Evolutionary conservation across 2,329 filamentous ascomycete genomes (phyloP).

Genomic region (Pseudogymnoascus sp.): DNA sequence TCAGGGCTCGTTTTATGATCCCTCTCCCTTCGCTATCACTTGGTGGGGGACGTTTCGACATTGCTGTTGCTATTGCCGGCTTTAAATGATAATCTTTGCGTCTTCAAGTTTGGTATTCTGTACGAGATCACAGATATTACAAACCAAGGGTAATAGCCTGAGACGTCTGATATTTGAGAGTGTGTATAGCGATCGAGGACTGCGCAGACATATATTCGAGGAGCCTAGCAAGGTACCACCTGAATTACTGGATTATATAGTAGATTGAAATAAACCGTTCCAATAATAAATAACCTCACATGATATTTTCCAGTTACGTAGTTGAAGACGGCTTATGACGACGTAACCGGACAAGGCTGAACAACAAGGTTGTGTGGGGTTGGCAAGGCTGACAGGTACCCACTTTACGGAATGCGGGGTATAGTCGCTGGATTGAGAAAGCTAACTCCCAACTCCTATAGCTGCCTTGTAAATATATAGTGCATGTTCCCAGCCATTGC

Average conservation of each 20-base stretch:
- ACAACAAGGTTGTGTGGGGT: not conserved
- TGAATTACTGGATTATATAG: not conserved
- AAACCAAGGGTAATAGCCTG: not conserved
- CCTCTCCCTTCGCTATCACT: not conserved
- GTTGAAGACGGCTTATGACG: not conserved
- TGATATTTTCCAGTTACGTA: not conserved
- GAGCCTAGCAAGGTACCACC: not conserved
- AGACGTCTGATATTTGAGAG: not conserved
- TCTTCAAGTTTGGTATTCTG: not conserved
- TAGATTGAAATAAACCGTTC: not conserved
- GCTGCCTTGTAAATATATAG: too few relatives aligned
- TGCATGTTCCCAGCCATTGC: too few relatives aligned
- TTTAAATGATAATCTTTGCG: not conserved
- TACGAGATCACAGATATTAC: not conserved
- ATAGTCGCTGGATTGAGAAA: not conserved
- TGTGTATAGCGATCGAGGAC: not conserved
- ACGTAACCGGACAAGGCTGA: not conserved
- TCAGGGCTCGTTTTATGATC: not conserved
- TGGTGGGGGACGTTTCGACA: not conserved
- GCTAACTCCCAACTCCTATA: not conserved
- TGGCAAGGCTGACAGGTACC: not conserved
- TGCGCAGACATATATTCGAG: not conserved
- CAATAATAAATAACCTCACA: not conserved
- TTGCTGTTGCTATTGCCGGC: not conserved
- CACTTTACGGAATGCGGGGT: not conserved